Conservation (phyloP, 2,329 filamentous ascomycete species). For the Nemania sp. region DNA sequence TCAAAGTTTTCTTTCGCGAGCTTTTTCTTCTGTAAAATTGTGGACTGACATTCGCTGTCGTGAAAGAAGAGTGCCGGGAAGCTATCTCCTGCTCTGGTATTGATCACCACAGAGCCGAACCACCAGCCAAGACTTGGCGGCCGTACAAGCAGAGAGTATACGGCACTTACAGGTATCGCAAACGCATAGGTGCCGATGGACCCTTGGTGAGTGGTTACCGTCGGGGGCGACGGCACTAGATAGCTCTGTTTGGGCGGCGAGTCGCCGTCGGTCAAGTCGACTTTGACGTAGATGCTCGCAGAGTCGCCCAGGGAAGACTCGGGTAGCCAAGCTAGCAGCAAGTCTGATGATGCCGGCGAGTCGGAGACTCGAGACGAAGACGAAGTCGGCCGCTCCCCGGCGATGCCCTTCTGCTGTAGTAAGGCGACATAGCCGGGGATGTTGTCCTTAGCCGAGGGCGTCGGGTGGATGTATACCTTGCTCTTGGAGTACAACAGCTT, state of each 20-base stretch:
- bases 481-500: conserved; percentile 96
- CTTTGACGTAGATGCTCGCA: conserved; percentile 89
- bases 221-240: conserved; percentile 88
- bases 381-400: conserved; percentile 46
- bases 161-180: conserved; percentile 83
- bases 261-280: conserved; percentile 82
- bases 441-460: conserved; percentile 91
- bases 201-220: conserved; percentile 73
- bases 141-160: conserved; percentile 87
- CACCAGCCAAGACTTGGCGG: conserved; percentile 97
- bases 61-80: conserved; percentile 98
- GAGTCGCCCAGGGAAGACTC: conserved; percentile 86
- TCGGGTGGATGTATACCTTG: conserved; percentile 98
- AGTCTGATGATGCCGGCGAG: conserved; percentile 64
- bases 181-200: conserved; percentile 84
- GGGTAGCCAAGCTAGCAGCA: conserved; percentile 91
- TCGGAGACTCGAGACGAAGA: conserved; percentile 46
- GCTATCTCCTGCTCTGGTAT: conserved; percentile 85
- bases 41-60: conserved; percentile 94
- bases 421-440: conserved; percentile 92
- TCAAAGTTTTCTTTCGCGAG: conserved; percentile 83
- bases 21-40: conserved; percentile 90
- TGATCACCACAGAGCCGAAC: conserved; percentile 95
- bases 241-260: conserved; percentile 83
- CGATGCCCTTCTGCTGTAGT: conserved; percentile 77